A percentile compares a stretch with the other conserved stretches of the same genome.
Conservation (phyloP, 148 eudicot genomes). For the Cornus florida region DNA sequence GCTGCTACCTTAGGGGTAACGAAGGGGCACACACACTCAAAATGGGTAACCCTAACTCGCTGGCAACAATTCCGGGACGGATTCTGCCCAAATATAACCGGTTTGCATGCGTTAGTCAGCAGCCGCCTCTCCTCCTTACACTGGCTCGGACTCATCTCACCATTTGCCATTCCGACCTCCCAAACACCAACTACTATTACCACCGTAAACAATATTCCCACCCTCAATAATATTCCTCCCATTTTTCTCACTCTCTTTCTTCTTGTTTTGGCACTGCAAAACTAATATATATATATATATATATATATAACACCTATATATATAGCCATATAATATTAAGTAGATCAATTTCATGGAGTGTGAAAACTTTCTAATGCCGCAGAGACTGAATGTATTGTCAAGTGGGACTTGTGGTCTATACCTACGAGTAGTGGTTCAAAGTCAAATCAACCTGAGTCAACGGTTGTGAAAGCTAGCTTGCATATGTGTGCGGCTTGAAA, state of each 20-base stretch:
- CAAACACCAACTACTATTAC: background rate
- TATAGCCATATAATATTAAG: too few relatives aligned
- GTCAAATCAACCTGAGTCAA: too few relatives aligned
- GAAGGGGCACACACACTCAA: conserved; percentile 19
- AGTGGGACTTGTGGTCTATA: too few relatives aligned
- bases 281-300: too few relatives aligned
- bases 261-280: too few relatives aligned
- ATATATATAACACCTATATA: too few relatives aligned
- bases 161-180: background rate
- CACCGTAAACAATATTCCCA: background rate
- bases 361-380: too few relatives aligned
- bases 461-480: too few relatives aligned
- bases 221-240: background rate
- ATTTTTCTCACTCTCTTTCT: background rate
- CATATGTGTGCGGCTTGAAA: too few relatives aligned
- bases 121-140: conserved; percentile 23
- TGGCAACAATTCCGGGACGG: conserved; percentile 29
- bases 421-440: too few relatives aligned
- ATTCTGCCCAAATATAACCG: conserved; percentile 21
- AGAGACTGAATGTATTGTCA: too few relatives aligned
- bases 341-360: too few relatives aligned
- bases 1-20: conserved; percentile 37
- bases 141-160: conserved; percentile 3
- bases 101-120: conserved; percentile 17
- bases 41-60: conserved; percentile 19